Base-by-base conservation (phyloP, 163 green algal genomes). In the Scenedesmus sp. region DNA sequence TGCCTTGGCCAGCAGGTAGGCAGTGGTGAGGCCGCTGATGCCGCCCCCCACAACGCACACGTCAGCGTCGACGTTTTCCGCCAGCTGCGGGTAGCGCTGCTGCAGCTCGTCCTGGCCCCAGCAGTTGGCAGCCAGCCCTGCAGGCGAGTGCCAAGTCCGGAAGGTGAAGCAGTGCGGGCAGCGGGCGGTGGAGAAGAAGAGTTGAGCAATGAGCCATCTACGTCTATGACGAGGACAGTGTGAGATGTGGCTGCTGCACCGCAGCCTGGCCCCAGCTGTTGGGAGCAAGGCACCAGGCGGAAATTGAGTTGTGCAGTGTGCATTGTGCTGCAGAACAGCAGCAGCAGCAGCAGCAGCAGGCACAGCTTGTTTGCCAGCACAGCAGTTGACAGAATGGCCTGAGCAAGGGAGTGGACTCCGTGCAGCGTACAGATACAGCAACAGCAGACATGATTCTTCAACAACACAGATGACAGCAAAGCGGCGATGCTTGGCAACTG, bases 1-100 rank as follows among this genome's bases (percentile, higher is more conserved):
- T 78, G 68, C 84, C 40, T 90, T 89, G 24, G 82, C 79, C 35
- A 95, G 93, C 56, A 91, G 37, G 86, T 95, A 95, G 5, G 93
- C 93, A 26, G 95, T 81, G 73, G 90, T 95, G 26, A 95, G 93
- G 22, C 93, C 93, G 10, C 81, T 89, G 78, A 95, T 94, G 81
- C 93, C 93, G 35, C 87, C 93, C 12, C 93, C 93, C 37, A 95
- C 92, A 9, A 95, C 82, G 43, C 46, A 84, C 22, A 95, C 90
- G 76, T 95, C 93, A 59, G 86, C 88, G 40, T 89, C 35, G 13
- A 83, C 65, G 68, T 93, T 79, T 53, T 86, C 72, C 9, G 49
- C n/a, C 68, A 92, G 59, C 49, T 85, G 35, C 35, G 89, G 84
- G 51, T 90, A 89, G n/a, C 61, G 43, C 20, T 42, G 85, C 70